Conservation (phyloP, 1,284 basidiomycete species). For the Leccinum solheimii region DNA sequence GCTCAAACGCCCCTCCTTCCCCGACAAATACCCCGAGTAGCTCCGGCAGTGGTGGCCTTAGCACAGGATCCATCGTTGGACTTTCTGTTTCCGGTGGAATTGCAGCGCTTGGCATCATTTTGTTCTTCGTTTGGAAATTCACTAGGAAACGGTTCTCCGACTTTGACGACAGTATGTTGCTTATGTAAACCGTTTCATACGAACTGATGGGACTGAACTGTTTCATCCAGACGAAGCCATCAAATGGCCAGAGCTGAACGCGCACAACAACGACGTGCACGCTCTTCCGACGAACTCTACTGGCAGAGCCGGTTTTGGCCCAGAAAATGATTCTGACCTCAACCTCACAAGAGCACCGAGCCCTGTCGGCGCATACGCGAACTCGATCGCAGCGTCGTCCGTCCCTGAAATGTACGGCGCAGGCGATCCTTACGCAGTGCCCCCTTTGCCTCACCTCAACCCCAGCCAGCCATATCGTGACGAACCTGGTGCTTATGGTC, state of each 20-base stretch:
- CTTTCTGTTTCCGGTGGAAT: too few species aligned
- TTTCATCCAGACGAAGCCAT: slow-evolving; percentile 67
- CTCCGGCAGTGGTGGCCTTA: too few species aligned
- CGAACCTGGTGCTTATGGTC: slow-evolving; percentile 50
- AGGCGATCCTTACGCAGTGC: slow-evolving; percentile 75
- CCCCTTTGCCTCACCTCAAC: slow-evolving; percentile 79
- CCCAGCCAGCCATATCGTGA: slow-evolving; percentile 56
- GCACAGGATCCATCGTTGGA: too few species aligned
- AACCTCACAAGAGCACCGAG: slow-evolving; percentile 54
- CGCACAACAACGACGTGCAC: slow-evolving; percentile 56
- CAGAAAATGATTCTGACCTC: slow-evolving; percentile 56
- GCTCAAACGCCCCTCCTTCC: slow-evolving; percentile 18
- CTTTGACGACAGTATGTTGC: slow-evolving; percentile 71
- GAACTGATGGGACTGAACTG: slow-evolving; percentile 8
- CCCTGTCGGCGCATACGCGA: slow-evolving; percentile 42
- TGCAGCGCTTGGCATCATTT: slow-evolving; percentile 16
- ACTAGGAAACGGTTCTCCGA: slow-evolving; percentile 71
- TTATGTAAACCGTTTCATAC: slow-evolving; percentile 18
- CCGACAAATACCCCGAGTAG: slow-evolving; percentile 5
- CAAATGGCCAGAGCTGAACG: slow-evolving; percentile 83
- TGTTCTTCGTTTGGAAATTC: slow-evolving; percentile 81
- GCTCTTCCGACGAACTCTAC: slow-evolving; percentile 65
- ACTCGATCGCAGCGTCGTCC: slow-evolving; percentile 48
- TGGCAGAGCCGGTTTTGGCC: slow-evolving; percentile 61
- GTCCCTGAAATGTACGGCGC: slow-evolving; percentile 48